Evolutionary conservation across 108 stramenopile genomes (phyloP).

Genomic region (Cyclotella sp.): DNA sequence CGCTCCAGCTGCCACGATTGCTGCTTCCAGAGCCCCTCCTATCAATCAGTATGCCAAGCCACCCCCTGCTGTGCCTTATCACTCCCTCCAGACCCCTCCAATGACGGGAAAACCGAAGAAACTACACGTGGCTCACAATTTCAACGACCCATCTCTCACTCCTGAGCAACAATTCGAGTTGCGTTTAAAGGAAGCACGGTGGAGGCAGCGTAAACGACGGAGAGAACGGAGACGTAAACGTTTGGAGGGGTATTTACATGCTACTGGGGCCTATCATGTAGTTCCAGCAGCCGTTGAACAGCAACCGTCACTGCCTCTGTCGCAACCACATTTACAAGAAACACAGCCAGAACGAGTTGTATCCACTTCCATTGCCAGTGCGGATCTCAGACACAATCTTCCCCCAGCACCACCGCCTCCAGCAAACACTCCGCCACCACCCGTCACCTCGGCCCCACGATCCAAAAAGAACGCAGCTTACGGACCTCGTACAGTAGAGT

Average conservation of each 20-base stretch:
- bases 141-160: conserved; percentile 35
- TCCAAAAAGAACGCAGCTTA: conserved; percentile 54
- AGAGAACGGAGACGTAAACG: conserved; percentile 39
- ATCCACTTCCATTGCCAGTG: background rate
- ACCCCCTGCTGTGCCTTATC: background rate
- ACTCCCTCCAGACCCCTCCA: background rate
- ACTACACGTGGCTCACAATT: conserved; percentile 40
- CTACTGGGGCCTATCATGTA: background rate
- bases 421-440: background rate
- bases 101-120: conserved; percentile 29
- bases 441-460: background rate
- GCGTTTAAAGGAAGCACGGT: conserved; percentile 41
- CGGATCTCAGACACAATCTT: too few species aligned
- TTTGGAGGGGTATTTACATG: conserved; percentile 18
- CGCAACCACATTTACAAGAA: background rate
- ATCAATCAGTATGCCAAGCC: background rate
- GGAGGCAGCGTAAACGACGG: conserved; percentile 53
- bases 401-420: background rate
- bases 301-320: background rate
- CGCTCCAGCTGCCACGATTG: background rate
- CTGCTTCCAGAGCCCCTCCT: background rate
- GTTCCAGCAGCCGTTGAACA: background rate
- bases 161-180: conserved; percentile 27
- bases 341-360: background rate
- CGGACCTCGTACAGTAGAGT: conserved; percentile 74